phyloP scores from a whole-genome alignment of 345 rosid genomes.

The Dipteronia sinensis region DNA sequence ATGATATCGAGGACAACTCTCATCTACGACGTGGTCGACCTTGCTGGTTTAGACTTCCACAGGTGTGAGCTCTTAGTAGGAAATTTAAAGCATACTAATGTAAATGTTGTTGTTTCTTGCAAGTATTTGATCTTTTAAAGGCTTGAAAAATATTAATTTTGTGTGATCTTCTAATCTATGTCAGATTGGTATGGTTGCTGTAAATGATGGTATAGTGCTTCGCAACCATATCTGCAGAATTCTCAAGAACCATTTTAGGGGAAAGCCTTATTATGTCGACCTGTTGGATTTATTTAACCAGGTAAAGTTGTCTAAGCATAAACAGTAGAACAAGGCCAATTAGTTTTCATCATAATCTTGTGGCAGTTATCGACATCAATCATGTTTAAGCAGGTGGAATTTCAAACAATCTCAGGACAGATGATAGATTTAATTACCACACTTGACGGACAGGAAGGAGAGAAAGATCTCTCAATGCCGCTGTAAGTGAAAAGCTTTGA shows the following conservation, averaged over 20 bases:
- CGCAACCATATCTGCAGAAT: constrained; percentile 71
- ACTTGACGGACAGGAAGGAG: constrained; percentile 49
- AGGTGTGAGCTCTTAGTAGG: constrained; percentile 21
- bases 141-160: not conserved
- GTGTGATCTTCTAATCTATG: not conserved
- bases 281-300: constrained; percentile 66
- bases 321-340: not conserved
- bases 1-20: constrained; percentile 46
- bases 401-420: constrained; percentile 51
- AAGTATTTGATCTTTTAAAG: no score
- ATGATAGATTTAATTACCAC: constrained; percentile 51
- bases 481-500: constrained; percentile 30
- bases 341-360: not conserved
- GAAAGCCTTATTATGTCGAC: constrained; percentile 57
- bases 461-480: constrained; percentile 40
- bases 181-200: constrained; percentile 45
- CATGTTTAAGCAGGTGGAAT: constrained; percentile 40
- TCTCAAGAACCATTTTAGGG: constrained; percentile 56
- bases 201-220: constrained; percentile 59
- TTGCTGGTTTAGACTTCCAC: constrained; percentile 47
- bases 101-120: not conserved
- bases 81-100: not conserved
- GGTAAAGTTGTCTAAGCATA: constrained; percentile 31
- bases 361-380: not conserved
- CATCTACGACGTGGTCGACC: constrained; percentile 46